Percentiles rank a stretch among this genome's conserved stretches.
Conservation (phyloP, 176 grass and related monocot species). For the Oryza longistaminata region DNA sequence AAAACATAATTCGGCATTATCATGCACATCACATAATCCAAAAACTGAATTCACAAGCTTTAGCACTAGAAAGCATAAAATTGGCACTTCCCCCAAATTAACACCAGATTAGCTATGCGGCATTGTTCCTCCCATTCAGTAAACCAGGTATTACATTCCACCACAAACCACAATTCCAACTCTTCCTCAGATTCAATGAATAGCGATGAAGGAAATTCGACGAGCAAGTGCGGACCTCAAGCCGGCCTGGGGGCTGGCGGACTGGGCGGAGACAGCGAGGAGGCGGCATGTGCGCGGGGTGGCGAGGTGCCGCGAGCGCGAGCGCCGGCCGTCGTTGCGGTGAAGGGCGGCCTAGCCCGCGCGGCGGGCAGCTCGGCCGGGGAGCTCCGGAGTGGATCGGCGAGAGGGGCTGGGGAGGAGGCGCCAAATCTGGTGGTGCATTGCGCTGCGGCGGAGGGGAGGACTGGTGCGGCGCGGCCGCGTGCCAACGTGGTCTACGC, state of each 20-base stretch:
- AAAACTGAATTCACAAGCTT: neutral
- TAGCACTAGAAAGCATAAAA: neutral
- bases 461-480: neutral
- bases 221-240: slow-evolving; percentile 28
- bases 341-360: neutral
- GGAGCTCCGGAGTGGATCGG: slow-evolving; percentile 23
- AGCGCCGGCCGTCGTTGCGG: neutral
- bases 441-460: slow-evolving; percentile 27
- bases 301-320: neutral
- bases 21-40: neutral
- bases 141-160: neutral
- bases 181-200: neutral
- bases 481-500: neutral
- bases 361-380: neutral
- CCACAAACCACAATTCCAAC: neutral
- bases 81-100: neutral
- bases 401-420: slow-evolving; percentile 38
- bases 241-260: neutral
- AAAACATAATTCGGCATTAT: neutral
- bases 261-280: slow-evolving; percentile 36
- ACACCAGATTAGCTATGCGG: neutral
- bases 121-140: neutral
- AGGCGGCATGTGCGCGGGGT: slow-evolving; percentile 21
- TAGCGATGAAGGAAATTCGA: neutral
- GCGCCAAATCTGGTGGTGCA: slow-evolving; percentile 42